Conservation (phyloP, 2,329 filamentous ascomycete species). For the Penicillium rolfsii region DNA sequence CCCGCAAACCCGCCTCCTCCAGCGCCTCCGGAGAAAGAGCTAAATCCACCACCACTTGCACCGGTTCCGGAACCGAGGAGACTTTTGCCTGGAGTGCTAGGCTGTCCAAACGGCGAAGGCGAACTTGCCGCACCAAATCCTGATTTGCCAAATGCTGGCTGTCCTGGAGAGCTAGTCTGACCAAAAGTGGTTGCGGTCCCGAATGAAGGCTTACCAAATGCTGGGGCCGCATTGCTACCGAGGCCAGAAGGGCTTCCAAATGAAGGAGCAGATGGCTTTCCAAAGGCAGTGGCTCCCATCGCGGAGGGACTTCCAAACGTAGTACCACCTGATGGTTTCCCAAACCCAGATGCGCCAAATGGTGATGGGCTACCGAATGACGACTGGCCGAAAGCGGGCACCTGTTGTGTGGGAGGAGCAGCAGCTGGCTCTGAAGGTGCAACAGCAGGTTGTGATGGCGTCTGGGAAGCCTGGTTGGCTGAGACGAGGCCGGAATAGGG, state of each 20-base stretch:
- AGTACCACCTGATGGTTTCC: constrained; percentile 32
- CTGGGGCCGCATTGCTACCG: constrained; percentile 29
- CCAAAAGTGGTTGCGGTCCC: constrained; percentile 35
- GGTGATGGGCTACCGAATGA: constrained; percentile 30
- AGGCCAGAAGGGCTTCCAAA: constrained; percentile 38
- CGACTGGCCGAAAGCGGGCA: constrained; percentile 34
- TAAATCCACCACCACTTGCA: constrained; percentile 39
- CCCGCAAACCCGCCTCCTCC: constrained; percentile 32
- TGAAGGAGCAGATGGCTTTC: constrained; percentile 32
- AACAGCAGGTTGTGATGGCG: constrained; percentile 16
- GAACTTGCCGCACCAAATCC: constrained; percentile 5
- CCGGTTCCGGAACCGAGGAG: constrained; percentile 28
- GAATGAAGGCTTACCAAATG: constrained; percentile 42
- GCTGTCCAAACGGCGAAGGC: constrained; percentile 35
- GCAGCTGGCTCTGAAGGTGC: constrained; percentile 6
- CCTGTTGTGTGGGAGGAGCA: constrained; percentile 17
- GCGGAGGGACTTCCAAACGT: constrained; percentile 34
- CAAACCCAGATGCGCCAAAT: constrained; percentile 43
- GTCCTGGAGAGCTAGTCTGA: constrained; percentile 33
- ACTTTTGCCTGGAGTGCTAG: constrained; percentile 32
- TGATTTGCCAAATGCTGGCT: constrained; percentile 4
- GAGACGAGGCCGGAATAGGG: constrained; percentile 71
- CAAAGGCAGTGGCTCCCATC: constrained; percentile 33
- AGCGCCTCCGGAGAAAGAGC: constrained; percentile 35
- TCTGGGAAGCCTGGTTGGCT: constrained; percentile 23